Evolutionary conservation across 441 rosid species (phyloP), one percentile per base, ranked within the genome.

Genomic region (Populus hybrid): DNA sequence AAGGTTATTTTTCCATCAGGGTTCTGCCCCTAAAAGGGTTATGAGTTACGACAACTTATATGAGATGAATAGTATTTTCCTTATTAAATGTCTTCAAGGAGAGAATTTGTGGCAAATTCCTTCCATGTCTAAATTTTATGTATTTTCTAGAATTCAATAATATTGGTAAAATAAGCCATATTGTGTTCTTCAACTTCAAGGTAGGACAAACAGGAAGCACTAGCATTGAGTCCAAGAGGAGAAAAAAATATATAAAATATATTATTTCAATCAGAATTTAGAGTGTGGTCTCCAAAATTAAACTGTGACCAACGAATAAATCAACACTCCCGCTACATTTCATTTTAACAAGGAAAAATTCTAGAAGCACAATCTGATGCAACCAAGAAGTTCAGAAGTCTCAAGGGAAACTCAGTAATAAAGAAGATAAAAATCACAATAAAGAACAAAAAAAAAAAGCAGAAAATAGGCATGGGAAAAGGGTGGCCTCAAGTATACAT

Each of bases 401-500:
- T 69, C 68, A 18, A 61, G 65, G 16, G 42, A 20, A 68, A 67
- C 16, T 23, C 10, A 2, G 0, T 26, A n/a, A 12, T 72, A 18
- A 59, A 57, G 35, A 69, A 11, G 14, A 40, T 7, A 24, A 28
- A 70, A 66, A 20, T 67, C 8, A 50, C 36, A n/a, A 50, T 57
- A 34, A 67, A 68, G 10, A 67, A 36, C 8, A 11, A 9, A 57
- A 24, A 69, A 46, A 61, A 20, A 38, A 28, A 8, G 26, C 28
- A 78, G 30, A 70, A 64, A 46, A 28, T 0, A 69, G 8, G 12
- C 20, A 69, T 18, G 53, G 46, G 18, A 0, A 8, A 23, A 50
- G 5, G 6, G 26, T 26, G 42, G 72, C 71, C 63, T 80, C 36
- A 35, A 77, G 73, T 23, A 67, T 20, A 65, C 69, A 38, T 75